Percentiles rank a stretch among this genome's conserved stretches.
Evolutionary conservation across 495 filamentous ascomycete species (phyloP).

Genomic region (Penicillium simplicissimum): DNA sequence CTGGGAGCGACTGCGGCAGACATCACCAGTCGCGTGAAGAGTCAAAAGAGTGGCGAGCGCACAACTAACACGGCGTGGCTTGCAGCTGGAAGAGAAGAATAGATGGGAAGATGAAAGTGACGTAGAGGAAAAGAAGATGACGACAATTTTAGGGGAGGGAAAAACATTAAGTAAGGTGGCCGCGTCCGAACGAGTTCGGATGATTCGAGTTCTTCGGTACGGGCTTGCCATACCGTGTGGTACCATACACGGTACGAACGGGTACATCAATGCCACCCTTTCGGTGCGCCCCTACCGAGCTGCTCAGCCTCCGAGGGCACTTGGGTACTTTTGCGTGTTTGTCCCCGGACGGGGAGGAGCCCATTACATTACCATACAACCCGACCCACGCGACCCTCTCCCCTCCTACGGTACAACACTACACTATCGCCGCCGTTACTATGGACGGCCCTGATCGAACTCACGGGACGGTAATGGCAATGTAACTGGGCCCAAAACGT

Average conservation of each 20-base stretch:
- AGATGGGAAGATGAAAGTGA: constrained; percentile 30
- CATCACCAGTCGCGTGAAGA: constrained; percentile 29
- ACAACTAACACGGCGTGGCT: constrained; percentile 20
- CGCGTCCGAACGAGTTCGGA: background rate
- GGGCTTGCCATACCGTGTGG: background rate
- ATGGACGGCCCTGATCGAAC: background rate
- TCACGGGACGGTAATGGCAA: background rate
- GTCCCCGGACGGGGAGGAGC: background rate
- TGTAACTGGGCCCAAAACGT: constrained; percentile 1
- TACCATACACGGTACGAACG: background rate
- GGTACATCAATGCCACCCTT: background rate
- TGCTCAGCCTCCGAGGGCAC: no score
- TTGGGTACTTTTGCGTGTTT: background rate
- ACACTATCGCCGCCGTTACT: background rate
- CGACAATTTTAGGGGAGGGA: constrained; percentile 25
- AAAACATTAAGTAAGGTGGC: constrained; percentile 23
- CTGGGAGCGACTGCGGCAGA: constrained; percentile 51
- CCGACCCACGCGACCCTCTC: constrained; percentile 1
- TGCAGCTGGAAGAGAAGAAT: constrained; percentile 18
- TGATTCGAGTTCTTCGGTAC: background rate
- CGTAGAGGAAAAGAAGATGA: constrained; percentile 30
- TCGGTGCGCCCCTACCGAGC: no score
- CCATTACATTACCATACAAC: background rate
- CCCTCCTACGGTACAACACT: background rate
- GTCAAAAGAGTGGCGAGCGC: constrained; percentile 13